Percentiles rank a stretch among this genome's conserved stretches.
phyloP scores from a whole-genome alignment of 1,284 basidiomycete genomes.

The Cutaneotrichosporon sp. region DNA sequence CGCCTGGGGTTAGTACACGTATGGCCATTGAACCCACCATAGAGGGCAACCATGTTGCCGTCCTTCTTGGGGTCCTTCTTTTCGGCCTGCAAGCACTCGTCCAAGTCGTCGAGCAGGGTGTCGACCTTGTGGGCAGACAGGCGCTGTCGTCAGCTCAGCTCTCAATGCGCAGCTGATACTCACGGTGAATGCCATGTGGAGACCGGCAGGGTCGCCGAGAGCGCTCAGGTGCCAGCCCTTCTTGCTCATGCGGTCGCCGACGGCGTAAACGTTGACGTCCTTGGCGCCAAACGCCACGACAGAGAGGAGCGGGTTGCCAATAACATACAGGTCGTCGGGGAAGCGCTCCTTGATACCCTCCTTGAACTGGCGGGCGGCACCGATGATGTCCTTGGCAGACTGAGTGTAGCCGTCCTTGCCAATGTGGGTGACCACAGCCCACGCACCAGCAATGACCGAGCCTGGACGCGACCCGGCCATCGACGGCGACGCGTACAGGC shows the following conservation, averaged over 20 bases:
- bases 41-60: constrained; percentile 79
- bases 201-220: constrained; percentile 67
- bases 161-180: constrained; percentile 34
- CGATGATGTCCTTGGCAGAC: constrained; percentile 79
- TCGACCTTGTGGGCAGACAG: constrained; percentile 48
- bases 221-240: constrained; percentile 89
- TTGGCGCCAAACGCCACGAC: constrained; percentile 82
- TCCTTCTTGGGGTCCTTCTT: constrained; percentile 55
- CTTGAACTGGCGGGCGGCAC: constrained; percentile 41
- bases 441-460: constrained; percentile 86
- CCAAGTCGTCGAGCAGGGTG: constrained; percentile 57
- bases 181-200: constrained; percentile 93
- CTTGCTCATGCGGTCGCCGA: constrained; percentile 83
- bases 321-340: constrained; percentile 62
- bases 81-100: constrained; percentile 67
- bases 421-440: constrained; percentile 92
- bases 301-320: constrained; percentile 83
- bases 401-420: constrained; percentile 85
- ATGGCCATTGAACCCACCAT: constrained; percentile 58
- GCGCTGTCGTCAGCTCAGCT: constrained; percentile 44
- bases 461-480: constrained; percentile 87
- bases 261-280: constrained; percentile 60
- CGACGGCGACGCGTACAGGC: constrained; percentile 53
- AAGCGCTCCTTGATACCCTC: constrained; percentile 32
- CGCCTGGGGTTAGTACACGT: constrained; percentile 53